Evolutionary conservation across 176 grass and related monocot species (phyloP), one percentile per base, ranked within the genome.

Genomic region (Oryza glumipatula): DNA sequence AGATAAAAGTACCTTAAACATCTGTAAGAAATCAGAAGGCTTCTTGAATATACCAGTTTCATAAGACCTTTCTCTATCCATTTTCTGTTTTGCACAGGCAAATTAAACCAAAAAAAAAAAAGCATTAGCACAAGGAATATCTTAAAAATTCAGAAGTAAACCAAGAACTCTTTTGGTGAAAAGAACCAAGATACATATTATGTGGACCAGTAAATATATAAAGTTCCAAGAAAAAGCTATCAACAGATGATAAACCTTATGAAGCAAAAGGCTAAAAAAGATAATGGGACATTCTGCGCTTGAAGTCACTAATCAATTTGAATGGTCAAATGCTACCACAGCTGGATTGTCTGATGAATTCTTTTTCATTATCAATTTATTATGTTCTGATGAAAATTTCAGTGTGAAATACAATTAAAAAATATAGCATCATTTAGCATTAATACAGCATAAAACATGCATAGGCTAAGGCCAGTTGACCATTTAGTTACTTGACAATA

Each of bases 11-110:
- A 98, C 96, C 96, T 99, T 99, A 88, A 99, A 99, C 79, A 99
- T 96, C 86, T 99, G 94, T 69, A 96, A 49, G 77, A 99, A 90
- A 94, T 96, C 97, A 11, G 88, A 60, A 43, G 93, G 93, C 78
- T 96, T 99, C 86, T 84, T 94, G 79, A 99, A 99, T 80, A 94
- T 88, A 85, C 97, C 94, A 82, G 84, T 90, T 79, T 96, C 97
- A 22, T 88, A 86, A 71, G 92, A 94, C 80, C 93, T 94, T 85
- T 86, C 87, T 85, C 91, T 99, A 86, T 96, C 97, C 94, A 99
- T 99, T 92, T 81, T 96, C 97, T 99, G 90, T 38, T 78, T 64
- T 33, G 65, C 65, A 87, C 58, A 46, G 14, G 12, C 16, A 87
- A 82, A 84, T 48, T 11, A 79, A 67, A 72, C 1, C 39, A 41